A percentile compares a stretch with the other conserved stretches of the same genome.
phyloP scores from a whole-genome alignment of 495 filamentous ascomycete species.

The Hypomontagnella monticulosa region DNA sequence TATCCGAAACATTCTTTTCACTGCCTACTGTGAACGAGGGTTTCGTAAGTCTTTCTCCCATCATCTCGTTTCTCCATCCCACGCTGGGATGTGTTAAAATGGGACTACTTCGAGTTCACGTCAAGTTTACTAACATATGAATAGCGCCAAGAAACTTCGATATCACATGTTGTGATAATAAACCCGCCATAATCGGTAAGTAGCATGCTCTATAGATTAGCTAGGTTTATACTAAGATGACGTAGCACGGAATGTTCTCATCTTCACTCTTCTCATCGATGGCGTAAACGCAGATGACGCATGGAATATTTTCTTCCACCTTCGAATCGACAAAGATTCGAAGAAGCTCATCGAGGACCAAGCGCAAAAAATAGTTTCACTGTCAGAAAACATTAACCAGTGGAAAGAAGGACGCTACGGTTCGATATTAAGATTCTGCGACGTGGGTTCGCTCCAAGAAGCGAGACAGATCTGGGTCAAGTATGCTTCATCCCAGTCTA shows the following conservation, averaged over 20 bases:
- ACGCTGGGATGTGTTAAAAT: not conserved
- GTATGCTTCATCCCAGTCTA: slow-evolving; percentile 20
- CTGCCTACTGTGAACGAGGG: slow-evolving; percentile 35
- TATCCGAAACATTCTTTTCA: slow-evolving; percentile 47
- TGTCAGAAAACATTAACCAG: slow-evolving; percentile 31
- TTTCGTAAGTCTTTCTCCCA: slow-evolving; percentile 25
- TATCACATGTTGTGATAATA: slow-evolving; percentile 46
- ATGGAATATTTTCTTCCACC: slow-evolving; percentile 46
- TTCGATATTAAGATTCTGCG: slow-evolving; percentile 41
- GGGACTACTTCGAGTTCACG: not conserved
- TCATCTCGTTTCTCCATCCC: not conserved
- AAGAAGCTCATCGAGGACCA: slow-evolving; percentile 36
- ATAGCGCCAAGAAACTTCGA: slow-evolving; percentile 40
- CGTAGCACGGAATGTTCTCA: slow-evolving; percentile 45
- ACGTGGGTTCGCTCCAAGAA: slow-evolving; percentile 30
- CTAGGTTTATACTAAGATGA: slow-evolving; percentile 10
- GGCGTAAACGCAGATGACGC: slow-evolving; percentile 10
- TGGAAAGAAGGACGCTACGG: slow-evolving; percentile 44
- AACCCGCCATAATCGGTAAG: slow-evolving; percentile 42
- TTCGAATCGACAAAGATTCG: slow-evolving; percentile 25
- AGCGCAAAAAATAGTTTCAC: slow-evolving; percentile 25
- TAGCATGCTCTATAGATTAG: not conserved
- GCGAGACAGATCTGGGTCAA: slow-evolving; percentile 40
- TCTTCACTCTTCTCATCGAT: slow-evolving; percentile 44
- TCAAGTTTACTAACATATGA: slow-evolving; percentile 4